Conservation (phyloP, 352 stramenopile genomes). For the Phytophthora hybrid region DNA sequence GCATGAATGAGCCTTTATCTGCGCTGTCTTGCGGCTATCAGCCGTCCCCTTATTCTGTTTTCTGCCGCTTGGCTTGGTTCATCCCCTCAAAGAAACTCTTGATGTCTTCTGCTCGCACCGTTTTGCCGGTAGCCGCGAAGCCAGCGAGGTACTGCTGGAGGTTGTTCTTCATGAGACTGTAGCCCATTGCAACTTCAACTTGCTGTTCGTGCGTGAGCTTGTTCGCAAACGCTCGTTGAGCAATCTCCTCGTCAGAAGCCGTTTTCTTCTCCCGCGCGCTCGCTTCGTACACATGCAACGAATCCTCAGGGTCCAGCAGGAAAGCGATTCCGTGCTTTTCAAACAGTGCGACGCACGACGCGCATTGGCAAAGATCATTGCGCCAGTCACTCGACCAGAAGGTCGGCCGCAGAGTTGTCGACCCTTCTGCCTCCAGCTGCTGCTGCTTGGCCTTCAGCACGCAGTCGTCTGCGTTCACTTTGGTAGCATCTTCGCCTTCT, state of each 20-base stretch:
- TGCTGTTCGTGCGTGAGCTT: slow-evolving; percentile 76
- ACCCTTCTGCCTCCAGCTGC: slow-evolving; percentile 29
- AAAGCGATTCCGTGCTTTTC: slow-evolving; percentile 65
- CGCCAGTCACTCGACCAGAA: slow-evolving; percentile 79
- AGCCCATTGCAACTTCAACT: slow-evolving; percentile 78
- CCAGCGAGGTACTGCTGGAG: slow-evolving; percentile 69
- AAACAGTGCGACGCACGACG: slow-evolving; percentile 56
- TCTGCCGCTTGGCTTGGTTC: slow-evolving; percentile 63
- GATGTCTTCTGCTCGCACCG: slow-evolving; percentile 77
- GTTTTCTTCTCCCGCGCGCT: slow-evolving; percentile 48
- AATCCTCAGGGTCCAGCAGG: slow-evolving; percentile 68
- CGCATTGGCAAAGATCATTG: slow-evolving; percentile 61
- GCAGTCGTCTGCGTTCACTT: slow-evolving; percentile 31
- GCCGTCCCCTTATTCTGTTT: slow-evolving; percentile 38
- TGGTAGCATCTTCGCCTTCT: slow-evolving; percentile 8
- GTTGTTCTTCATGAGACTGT: slow-evolving; percentile 77
- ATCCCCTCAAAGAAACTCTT: slow-evolving; percentile 72
- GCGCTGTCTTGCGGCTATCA: not conserved
- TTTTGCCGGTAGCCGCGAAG: slow-evolving; percentile 70
- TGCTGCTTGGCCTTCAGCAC: slow-evolving; percentile 49
- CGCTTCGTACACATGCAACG: slow-evolving; percentile 73
- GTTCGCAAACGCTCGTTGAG: slow-evolving; percentile 59
- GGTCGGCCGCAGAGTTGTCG: slow-evolving; percentile 46
- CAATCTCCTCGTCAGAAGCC: slow-evolving; percentile 50
- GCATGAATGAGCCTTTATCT: slow-evolving; percentile 1